phyloP scores from a whole-genome alignment of 495 filamentous ascomycete species.

The Cercophora scortea region DNA sequence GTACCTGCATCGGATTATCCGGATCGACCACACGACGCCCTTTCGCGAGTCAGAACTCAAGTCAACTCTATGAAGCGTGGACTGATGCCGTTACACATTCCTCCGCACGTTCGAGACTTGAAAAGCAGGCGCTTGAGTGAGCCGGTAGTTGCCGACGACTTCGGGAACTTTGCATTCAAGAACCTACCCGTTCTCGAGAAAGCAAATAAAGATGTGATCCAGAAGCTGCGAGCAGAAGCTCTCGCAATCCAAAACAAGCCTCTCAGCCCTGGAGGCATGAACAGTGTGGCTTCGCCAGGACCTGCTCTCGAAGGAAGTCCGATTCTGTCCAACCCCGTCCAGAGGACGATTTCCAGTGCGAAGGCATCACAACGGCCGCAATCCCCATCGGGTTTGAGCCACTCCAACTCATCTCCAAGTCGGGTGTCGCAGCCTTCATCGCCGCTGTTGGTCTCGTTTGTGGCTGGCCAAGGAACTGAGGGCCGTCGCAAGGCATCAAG shows the following conservation, averaged over 20 bases:
- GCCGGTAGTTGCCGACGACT: constrained; percentile 81
- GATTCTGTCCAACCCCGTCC: constrained; percentile 66
- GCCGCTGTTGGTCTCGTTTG: constrained; percentile 86
- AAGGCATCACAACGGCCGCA: constrained; percentile 68
- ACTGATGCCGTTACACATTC: constrained; percentile 91
- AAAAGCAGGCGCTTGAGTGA: constrained; percentile 86
- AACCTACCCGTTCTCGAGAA: constrained; percentile 95
- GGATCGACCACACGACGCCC: constrained; percentile 88
- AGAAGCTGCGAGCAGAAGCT: constrained; percentile 86
- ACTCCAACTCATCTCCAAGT: constrained; percentile 78
- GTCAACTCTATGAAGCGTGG: constrained; percentile 74
- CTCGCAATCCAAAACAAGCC: constrained; percentile 56
- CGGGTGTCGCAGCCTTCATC: constrained; percentile 89
- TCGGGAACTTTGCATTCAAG: constrained; percentile 94
- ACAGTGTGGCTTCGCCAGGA: constrained; percentile 34
- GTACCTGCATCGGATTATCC: constrained; percentile 61
- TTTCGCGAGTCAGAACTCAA: constrained; percentile 82
- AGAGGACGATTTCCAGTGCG: constrained; percentile 71
- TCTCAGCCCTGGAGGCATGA: constrained; percentile 33
- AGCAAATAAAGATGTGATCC: constrained; percentile 96
- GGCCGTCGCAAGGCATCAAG: constrained; percentile 64
- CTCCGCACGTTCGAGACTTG: constrained; percentile 84
- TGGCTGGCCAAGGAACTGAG: constrained; percentile 52
- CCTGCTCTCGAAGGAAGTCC: constrained; percentile 82
- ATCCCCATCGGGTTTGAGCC: constrained; percentile 73